Evolutionary conservation across 768 basidiomycete genomes (phyloP), one percentile per base, ranked within the genome.

Genomic region (Suillus bovinus): DNA sequence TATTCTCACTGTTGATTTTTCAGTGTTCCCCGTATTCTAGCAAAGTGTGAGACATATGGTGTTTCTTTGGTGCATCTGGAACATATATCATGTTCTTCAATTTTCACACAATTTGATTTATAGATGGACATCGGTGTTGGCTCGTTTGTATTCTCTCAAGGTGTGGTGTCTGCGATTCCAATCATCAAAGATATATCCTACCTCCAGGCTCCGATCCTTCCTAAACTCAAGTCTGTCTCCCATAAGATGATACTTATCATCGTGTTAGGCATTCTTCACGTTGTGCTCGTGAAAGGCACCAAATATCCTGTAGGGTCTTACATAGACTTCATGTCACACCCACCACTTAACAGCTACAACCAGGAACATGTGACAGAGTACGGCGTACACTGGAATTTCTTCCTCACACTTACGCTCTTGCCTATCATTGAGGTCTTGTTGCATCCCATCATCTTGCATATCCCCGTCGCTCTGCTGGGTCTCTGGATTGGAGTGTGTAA

Each of bases 71-170:
- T 97, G 56, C 62, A 84, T 74, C 70, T 59, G 22, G 36, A 16
- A 42, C 39, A 39, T 17, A n/a, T n/a, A n/a, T n/a, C 31, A 11
- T 17, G 47, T 10, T 54, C 14, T 57, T 31, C 24, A 55, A 44
- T 5, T 34, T 20, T 53, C n/a, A 63, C 10, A 46, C 38, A 36
- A 29, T 10, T 52, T 57, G 11, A 49, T 55, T 46, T 8, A 60
- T 64, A 99, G 96, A 99, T 99, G 97, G 97, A 99, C 70, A 76
- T 95, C 14, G 97, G 97, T 13, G 96, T 98, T 2, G 97, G 97
- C 14, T 94, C 95, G 1, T 99, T 99, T 66, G 93, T 99, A 13
- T 99, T 97, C 73, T 95, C 96, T 0, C 91, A 96, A 71, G 96
- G 97, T 27, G 74, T 99, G 47, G 87, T 95, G 6, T 94, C 94